Percentiles rank a stretch among this genome's conserved stretches.
phyloP scores from a whole-genome alignment of 805 yeast species.

The Starmerella powellii region DNA sequence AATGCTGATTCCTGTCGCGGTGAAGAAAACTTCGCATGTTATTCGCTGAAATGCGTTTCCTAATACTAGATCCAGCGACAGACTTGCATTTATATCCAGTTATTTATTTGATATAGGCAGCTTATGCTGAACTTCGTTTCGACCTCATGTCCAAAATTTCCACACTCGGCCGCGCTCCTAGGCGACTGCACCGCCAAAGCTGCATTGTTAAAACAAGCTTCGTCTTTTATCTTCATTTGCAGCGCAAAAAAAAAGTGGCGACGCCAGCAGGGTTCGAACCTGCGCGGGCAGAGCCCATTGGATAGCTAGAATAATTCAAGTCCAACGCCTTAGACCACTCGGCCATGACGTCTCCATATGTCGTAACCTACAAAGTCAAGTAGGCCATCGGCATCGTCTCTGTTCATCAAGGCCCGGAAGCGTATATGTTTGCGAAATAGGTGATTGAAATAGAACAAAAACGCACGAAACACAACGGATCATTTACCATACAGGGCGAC shows the following conservation, averaged over 20 bases:
- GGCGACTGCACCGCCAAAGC: too few relatives aligned
- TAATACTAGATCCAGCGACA: too few relatives aligned
- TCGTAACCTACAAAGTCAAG: background rate
- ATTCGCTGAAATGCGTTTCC: too few relatives aligned
- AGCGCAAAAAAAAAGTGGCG: slow-evolving; percentile 29
- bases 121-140: background rate
- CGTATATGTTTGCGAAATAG: too few relatives aligned
- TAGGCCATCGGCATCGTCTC: background rate
- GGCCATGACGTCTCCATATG: slow-evolving; percentile 25
- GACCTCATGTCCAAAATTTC: background rate
- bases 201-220: too few relatives aligned
- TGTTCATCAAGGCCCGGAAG: background rate
- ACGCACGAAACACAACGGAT: too few relatives aligned
- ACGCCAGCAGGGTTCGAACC: slow-evolving; percentile 36
- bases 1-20: too few relatives aligned
- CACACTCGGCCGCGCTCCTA: too few relatives aligned
- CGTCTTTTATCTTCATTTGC: too few relatives aligned
- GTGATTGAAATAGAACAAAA: too few relatives aligned
- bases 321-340: slow-evolving; percentile 37
- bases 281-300: slow-evolving; percentile 34
- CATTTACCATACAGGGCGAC: too few relatives aligned
- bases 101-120: background rate
- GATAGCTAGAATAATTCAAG: slow-evolving; percentile 30
- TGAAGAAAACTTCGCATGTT: too few relatives aligned
- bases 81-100: background rate